Evolutionary conservation across 2,329 filamentous ascomycete genomes (phyloP).

Genomic region (Hymenoscyphus fraxineus): DNA sequence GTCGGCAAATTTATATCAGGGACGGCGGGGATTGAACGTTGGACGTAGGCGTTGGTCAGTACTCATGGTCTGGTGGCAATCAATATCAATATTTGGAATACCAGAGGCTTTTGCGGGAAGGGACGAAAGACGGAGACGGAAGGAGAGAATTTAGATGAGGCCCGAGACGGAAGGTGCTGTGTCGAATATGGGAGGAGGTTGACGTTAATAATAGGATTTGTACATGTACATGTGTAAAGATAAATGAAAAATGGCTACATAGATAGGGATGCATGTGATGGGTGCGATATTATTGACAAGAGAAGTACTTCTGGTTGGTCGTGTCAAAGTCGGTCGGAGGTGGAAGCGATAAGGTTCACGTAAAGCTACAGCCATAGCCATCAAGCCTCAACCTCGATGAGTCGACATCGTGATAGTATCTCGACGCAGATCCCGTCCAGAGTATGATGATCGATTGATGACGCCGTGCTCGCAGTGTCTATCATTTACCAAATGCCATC

Average conservation of each 20-base stretch:
- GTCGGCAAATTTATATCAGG: constrained; percentile 2
- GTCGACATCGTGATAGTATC: neutral
- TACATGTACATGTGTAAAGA: no score
- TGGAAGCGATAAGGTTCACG: neutral
- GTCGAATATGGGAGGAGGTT: no score
- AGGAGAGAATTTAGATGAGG: neutral
- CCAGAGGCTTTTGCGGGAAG: neutral
- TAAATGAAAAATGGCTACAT: no score
- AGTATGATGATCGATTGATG: neutral
- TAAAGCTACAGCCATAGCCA: neutral
- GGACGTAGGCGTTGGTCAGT: neutral
- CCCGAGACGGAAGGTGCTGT: neutral
- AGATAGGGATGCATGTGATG: no score
- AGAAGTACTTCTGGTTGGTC: neutral
- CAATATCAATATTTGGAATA: neutral
- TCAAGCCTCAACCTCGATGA: neutral
- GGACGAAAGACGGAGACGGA: neutral
- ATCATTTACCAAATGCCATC: neutral
- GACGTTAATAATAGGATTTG: no score
- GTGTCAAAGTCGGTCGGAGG: neutral
- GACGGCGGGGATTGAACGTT: neutral
- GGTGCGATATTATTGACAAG: neutral
- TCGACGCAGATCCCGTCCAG: neutral
- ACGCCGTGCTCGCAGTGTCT: neutral
- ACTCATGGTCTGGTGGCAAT: no score